Percentiles rank a stretch among this genome's conserved stretches.
Conservation (phyloP, 148 eudicot genomes). For the Fagopyrum esculentum region DNA sequence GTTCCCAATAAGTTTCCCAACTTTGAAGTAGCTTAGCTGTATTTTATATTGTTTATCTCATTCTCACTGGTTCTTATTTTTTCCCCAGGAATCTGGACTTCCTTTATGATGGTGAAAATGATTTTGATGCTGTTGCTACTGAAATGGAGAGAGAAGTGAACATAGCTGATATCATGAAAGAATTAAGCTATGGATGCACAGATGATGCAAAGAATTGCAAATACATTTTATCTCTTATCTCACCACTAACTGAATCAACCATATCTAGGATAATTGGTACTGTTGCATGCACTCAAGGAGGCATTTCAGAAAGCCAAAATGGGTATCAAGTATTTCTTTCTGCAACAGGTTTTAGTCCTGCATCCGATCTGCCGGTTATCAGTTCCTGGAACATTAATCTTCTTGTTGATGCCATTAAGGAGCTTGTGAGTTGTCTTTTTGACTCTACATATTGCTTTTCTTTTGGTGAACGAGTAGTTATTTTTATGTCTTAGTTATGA, state of each 20-base stretch:
- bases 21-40: background rate
- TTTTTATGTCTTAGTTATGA: background rate
- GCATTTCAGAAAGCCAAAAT: slow-evolving; percentile 51
- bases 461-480: background rate
- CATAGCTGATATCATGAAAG: slow-evolving; percentile 77
- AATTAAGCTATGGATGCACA: slow-evolving; percentile 88
- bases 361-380: slow-evolving; percentile 44
- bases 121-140: slow-evolving; percentile 64
- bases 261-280: slow-evolving; percentile 72
- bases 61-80: background rate
- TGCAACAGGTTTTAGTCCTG: slow-evolving; percentile 46
- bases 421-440: slow-evolving; percentile 56
- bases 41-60: background rate
- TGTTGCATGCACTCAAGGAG: slow-evolving; percentile 55
- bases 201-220: slow-evolving; percentile 64
- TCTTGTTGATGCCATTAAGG: slow-evolving; percentile 63
- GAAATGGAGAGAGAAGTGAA: slow-evolving; percentile 85
- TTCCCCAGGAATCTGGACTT: slow-evolving; percentile 46
- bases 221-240: slow-evolving; percentile 59
- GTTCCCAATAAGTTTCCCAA: slow-evolving; percentile 22
- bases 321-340: slow-evolving; percentile 56
- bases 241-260: slow-evolving; percentile 57
- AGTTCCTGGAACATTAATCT: slow-evolving; percentile 76
- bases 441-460: slow-evolving; percentile 13
- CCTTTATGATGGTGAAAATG: slow-evolving; percentile 45